Percentiles rank a stretch among this genome's conserved stretches.
Evolutionary conservation across 495 filamentous ascomycete species (phyloP).

Genomic region (Penicillium riverlandense): DNA sequence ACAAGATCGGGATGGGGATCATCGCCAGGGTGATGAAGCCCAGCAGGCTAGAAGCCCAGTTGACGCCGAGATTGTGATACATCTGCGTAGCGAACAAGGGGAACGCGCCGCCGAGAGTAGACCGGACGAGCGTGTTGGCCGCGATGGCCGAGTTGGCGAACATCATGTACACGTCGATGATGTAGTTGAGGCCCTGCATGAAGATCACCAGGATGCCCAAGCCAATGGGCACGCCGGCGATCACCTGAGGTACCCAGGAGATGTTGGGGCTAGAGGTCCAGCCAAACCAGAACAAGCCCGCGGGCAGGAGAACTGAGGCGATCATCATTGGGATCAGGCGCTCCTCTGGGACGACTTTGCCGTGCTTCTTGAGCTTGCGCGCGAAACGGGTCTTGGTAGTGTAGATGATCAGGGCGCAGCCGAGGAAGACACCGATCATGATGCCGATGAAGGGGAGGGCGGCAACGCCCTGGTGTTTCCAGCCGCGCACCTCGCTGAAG

Average conservation of each 20-base stretch:
- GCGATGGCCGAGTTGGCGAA: slow-evolving; percentile 56
- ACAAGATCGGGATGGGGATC: slow-evolving; percentile 63
- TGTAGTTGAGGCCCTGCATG: slow-evolving; percentile 55
- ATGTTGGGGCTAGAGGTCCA: slow-evolving; percentile 46
- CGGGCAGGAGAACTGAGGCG: slow-evolving; percentile 46
- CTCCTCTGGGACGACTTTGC: slow-evolving; percentile 48
- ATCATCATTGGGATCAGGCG: slow-evolving; percentile 53
- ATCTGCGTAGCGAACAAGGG: slow-evolving; percentile 57
- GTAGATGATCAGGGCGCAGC: slow-evolving; percentile 38
- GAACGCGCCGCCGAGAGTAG: slow-evolving; percentile 56
- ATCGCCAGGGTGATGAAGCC: slow-evolving; percentile 57
- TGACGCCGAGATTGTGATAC: slow-evolving; percentile 55
- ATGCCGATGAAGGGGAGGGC: slow-evolving; percentile 55
- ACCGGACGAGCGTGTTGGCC: slow-evolving; percentile 62
- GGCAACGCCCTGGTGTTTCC: slow-evolving; percentile 39
- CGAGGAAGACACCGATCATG: slow-evolving; percentile 47
- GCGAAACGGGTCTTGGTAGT: slow-evolving; percentile 47
- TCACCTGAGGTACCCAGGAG: slow-evolving; percentile 41
- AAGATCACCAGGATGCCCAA: slow-evolving; percentile 50
- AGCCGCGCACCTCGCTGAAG: slow-evolving; percentile 46
- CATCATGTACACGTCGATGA: slow-evolving; percentile 57
- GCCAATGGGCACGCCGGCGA: slow-evolving; percentile 45
- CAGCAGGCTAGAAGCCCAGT: slow-evolving; percentile 58
- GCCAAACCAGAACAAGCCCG: slow-evolving; percentile 58
- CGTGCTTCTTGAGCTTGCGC: slow-evolving; percentile 40